A percentile compares a stretch with the other conserved stretches of the same genome.
Conservation (phyloP, 495 filamentous ascomycete species). For the Penicillium manginii region DNA sequence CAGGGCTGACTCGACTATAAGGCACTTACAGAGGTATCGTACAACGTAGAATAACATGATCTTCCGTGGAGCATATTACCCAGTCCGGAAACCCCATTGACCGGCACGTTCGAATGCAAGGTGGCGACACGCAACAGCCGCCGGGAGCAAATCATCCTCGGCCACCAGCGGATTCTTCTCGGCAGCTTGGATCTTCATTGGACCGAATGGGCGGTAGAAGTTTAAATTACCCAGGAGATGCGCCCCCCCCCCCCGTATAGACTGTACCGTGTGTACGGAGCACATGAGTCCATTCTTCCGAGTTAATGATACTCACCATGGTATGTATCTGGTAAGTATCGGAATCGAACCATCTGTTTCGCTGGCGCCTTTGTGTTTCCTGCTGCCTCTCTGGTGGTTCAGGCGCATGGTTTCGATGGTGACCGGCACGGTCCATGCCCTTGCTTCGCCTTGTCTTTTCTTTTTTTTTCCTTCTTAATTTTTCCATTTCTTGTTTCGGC, state of each 20-base stretch:
- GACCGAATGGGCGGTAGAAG: slow-evolving; percentile 32
- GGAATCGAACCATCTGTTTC: neutral
- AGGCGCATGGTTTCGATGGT: slow-evolving; percentile 16
- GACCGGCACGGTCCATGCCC: slow-evolving; percentile 17
- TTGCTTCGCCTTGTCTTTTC: slow-evolving; percentile 9
- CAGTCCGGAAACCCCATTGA: neutral
- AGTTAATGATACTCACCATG: neutral
- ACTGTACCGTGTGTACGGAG: neutral
- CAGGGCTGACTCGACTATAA: no score
- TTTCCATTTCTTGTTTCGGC: slow-evolving; percentile 9
- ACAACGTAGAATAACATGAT: neutral
- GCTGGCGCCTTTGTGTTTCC: neutral
- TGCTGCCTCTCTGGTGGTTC: neutral
- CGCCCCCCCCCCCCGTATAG: neutral
- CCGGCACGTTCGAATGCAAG: slow-evolving; percentile 30
- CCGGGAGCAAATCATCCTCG: slow-evolving; percentile 33
- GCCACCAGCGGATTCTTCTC: slow-evolving; percentile 24
- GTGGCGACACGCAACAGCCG: slow-evolving; percentile 32
- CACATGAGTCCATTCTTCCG: slow-evolving; percentile 1
- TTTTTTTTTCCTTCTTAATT: slow-evolving; percentile 1
- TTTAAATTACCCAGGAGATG: slow-evolving; percentile 28
- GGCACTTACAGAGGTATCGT: neutral
- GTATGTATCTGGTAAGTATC: neutral
- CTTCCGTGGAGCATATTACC: slow-evolving; percentile 3
- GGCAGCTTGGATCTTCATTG: slow-evolving; percentile 31